Evolutionary conservation across 371 early-diverging fungal species (phyloP).

Genomic region (Syncephalastrum sp.): DNA sequence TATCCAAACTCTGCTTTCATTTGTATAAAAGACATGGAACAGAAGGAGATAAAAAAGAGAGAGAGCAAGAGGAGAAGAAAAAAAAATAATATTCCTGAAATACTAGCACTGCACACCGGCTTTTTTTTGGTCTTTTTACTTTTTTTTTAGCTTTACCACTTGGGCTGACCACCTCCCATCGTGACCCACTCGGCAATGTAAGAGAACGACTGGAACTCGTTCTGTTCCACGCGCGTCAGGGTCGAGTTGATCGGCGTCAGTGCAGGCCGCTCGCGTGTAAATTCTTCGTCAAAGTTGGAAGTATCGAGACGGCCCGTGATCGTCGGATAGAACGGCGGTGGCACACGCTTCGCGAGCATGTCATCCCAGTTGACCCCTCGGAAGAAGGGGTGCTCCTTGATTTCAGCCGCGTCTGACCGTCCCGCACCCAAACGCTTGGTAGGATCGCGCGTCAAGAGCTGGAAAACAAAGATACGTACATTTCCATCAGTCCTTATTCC

Average conservation of each 20-base stretch:
- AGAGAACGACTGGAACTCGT: conserved; percentile 90
- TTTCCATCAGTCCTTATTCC: neutral
- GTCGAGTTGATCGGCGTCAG: conserved; percentile 87
- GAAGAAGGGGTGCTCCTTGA: conserved; percentile 94
- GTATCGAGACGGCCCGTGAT: conserved; percentile 83
- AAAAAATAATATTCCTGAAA: neutral
- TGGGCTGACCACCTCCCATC: conserved; percentile 6
- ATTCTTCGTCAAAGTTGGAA: conserved; percentile 96
- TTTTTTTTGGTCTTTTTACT: conserved; percentile 1
- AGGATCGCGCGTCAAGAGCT: conserved; percentile 90
- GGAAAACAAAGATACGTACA: conserved; percentile 14
- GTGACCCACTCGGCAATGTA: conserved; percentile 87
- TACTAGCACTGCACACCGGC: neutral
- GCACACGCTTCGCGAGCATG: conserved; percentile 75
- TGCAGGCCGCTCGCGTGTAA: conserved; percentile 89
- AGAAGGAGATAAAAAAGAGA: neutral
- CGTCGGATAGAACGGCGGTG: conserved; percentile 90
- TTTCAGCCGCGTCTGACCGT: conserved; percentile 83
- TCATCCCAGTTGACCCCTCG: conserved; percentile 93
- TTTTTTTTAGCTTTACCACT: conserved; percentile 6
- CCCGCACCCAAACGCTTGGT: conserved; percentile 84
- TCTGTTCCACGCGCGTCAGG: conserved; percentile 80
- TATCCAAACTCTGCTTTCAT: too few relatives aligned
- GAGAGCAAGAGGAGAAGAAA: neutral
- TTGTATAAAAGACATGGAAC: neutral